Base-by-base conservation (phyloP, 306 rosid genomes). In the Cucumis hystrix region DNA sequence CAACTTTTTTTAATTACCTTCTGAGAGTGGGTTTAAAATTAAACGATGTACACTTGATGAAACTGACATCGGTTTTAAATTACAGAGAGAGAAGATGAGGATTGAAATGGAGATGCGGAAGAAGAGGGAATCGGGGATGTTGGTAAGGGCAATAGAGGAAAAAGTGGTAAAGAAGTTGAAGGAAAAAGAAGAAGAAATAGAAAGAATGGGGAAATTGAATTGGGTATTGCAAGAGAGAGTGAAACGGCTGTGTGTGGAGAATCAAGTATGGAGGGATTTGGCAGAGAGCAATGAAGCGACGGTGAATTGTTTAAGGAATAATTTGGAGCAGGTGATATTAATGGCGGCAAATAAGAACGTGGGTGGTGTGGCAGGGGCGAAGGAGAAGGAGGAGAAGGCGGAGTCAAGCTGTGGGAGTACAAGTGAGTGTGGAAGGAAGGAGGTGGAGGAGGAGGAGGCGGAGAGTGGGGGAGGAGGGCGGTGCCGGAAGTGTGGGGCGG, bases 111-210 rank as follows among this genome's bases (percentile, higher is more conserved):
- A 90, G 20, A 87, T 84, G 21, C 89, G 84, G 11, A 86, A 90
- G 47, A 62, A 79, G 74, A 77, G 84, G 75, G 92, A 95, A 86
- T 81, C 90, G 2, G 79, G 91, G 76, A 81, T 86, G 88, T 6
- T 92, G 12, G 59, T 86, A 0, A 49, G 78, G 57, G 86, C 85
- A 6, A 80, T 95, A 4, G 87, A 90, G 61, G 95, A 88, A 0
- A 67, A 85, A 77, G 78, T 92, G 65, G 76, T 40, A 37, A 89
- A 86, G 84, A 95, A 85, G 28, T 6, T 94, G 58, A 89, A 74
- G 54, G 96, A 90, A 63, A 94, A 91, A 40, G 98, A 95, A n/a
- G 97, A 90, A 3, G 96, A 95, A 60, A 90, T 95, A 25, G 89
- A 81, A 63, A 86, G 87, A 57, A 86, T 92, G 75, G 86, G 86